Conservation (phyloP, 208 protist species). For the Strigomonas galati region DNA sequence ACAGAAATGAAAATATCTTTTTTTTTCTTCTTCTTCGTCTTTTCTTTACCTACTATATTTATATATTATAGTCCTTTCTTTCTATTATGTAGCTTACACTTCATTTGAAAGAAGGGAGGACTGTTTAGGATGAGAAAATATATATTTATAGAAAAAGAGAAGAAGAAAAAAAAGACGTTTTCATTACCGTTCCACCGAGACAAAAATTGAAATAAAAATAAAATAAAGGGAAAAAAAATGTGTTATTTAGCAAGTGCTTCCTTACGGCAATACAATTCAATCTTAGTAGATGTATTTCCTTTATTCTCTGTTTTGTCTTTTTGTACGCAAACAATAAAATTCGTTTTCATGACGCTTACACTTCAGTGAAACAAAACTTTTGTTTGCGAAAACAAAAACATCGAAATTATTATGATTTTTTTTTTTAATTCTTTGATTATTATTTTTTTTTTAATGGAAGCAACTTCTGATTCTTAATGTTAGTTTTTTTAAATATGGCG, state of each 20-base stretch:
- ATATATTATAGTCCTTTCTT: no score
- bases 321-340: neutral
- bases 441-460: neutral
- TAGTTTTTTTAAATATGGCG: neutral
- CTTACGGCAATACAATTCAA: no score
- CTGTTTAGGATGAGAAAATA: no score
- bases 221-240: neutral
- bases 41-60: no score
- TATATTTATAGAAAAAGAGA: no score
- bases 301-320: neutral
- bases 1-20: no score
- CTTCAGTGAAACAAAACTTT: neutral
- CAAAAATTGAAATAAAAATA: slow-evolving; percentile 5
- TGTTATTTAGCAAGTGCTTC: no score
- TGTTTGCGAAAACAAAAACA: slow-evolving; percentile 1
- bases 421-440: neutral
- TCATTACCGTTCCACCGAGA: neutral
- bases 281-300: neutral
- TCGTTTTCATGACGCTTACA: neutral
- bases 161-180: no score
- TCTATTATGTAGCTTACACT: no score
- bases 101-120: no score
- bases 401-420: neutral
- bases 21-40: no score
- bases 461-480: neutral